Base-by-base conservation (phyloP, 805 yeast species). In the Priceomyces carsonii region DNA sequence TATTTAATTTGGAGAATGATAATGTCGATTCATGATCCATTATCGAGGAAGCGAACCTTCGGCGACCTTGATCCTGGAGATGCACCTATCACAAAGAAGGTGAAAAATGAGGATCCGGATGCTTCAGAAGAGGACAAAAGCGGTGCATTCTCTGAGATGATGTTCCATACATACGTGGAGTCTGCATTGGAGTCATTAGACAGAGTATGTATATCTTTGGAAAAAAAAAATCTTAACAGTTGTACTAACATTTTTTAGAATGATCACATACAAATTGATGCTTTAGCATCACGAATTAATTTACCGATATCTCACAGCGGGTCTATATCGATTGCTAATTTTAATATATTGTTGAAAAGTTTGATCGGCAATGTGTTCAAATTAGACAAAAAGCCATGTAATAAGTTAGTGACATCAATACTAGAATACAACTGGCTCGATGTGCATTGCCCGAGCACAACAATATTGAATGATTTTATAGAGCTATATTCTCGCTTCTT, bases 141-240 rank as follows among this genome's bases (percentile, higher is more conserved):
- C 16, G 48, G 45, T 17, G 39, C 44, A 15, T 61, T 65, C 40
- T 58, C 67, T 26, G 69, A 61, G 32, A 57, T 59, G 50, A 62
- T 67, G 69, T 68, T 65, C 50, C 40, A 60, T 19, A 53, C 66
- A 29, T 74, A 74, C 50, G 78, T 85, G 22, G 72, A 73, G 45
- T 72, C 85, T 35, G 93, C 91, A 19, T 61, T 87, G 44, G 85
- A 80, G 32, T 75, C 82, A 35, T 64, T 85, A 50, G 89, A 82
- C 38, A 75, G 72, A 65, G 68, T 64, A 63, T 46, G 69, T 61
- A 35, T 36, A 17, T 21, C 15, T 18, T 26, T 27, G 9, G 26
- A 13, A 17, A 31, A 17, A 17, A 20, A 12, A 10, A 6, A 17
- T 14, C 8, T 12, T 27, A 5, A 6, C 14, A 18, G 14, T 8